Evolutionary conservation across 257 asterid genomes (phyloP).

Genomic region (Verbena officinalis): DNA sequence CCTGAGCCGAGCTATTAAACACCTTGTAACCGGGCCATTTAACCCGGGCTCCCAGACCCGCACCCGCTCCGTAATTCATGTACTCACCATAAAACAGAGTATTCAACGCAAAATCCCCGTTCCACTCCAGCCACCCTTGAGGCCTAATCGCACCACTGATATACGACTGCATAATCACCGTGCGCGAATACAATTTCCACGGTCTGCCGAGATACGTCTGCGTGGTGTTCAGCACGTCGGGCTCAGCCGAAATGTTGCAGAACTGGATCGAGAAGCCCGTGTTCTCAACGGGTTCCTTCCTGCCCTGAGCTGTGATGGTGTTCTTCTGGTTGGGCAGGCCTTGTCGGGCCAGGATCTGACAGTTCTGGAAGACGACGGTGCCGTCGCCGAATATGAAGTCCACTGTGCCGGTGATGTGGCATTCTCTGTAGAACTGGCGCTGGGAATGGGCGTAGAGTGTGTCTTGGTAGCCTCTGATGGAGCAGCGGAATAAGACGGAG

Average conservation of each 20-base stretch:
- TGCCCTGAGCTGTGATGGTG: conserved; percentile 74
- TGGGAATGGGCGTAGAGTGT: conserved; percentile 58
- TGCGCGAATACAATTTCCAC: conserved; percentile 59
- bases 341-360: conserved; percentile 53
- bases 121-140: conserved; percentile 72
- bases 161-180: conserved; percentile 59
- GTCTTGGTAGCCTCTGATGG: conserved; percentile 66
- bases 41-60: conserved; percentile 50
- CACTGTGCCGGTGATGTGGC: conserved; percentile 59
- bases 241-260: conserved; percentile 50
- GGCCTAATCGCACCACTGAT: conserved; percentile 46
- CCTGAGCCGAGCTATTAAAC: conserved; percentile 43
- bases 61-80: conserved; percentile 61
- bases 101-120: conserved; percentile 41
- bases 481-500: conserved; percentile 55
- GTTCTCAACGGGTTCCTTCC: conserved; percentile 33
- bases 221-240: conserved; percentile 37
- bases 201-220: conserved; percentile 69
- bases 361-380: conserved; percentile 60
- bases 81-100: conserved; percentile 60
- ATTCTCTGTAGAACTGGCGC: conserved; percentile 67
- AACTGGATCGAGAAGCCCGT: conserved; percentile 67
- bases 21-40: conserved; percentile 65
- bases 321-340: conserved; percentile 62
- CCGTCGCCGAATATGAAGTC: conserved; percentile 79